Evolutionary conservation across 2,329 filamentous ascomycete species (phyloP), one percentile per base, ranked within the genome.

Genomic region (Ophiocordyceps camponoti-floridani): DNA sequence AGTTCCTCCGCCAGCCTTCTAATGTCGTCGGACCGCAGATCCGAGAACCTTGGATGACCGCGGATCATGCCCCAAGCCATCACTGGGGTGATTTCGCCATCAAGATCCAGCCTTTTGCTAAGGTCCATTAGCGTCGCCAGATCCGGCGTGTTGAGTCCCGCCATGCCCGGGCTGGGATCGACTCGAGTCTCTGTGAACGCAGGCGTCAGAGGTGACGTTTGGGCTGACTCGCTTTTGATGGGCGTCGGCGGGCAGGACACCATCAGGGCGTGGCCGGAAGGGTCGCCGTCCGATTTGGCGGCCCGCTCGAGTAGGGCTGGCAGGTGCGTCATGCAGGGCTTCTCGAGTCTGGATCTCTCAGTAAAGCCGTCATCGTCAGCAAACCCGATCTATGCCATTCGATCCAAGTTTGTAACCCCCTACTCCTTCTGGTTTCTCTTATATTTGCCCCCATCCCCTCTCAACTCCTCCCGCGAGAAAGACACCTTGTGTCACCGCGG

Each of bases 261-360:
- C 89, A 96, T 96, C 52, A 96, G 69, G 4, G 85, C 88, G 61
- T 98, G 91, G 38, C 89, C 91, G 51, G 84, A 89, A 40, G 84
- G 70, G 47, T 82, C 76, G 51, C 73, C 73, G 50, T 82, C 80
- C 44, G 73, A 67, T 45, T 77, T 68, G 52, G 58, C 64, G 45
- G 68, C 63, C 53, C 70, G 65, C 54, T 77, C 79, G 52, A 88
- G 68, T 48, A 94, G 70, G 63, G 80, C 84, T 53, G 86, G 84
- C 64, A 89, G 73, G 62, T 94, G 87, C 53, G 87, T 79, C 75
- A 94, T 93, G 69, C 91, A 96, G 44, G 88, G 85, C 59, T 82
- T 83, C 68, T 95, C 88, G 62, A 94, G 82, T 58, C 73, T 84
- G 82, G 72, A 73, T 47, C 50, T 51, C 53, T 54, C 53, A 55